These are phyloP conservation scores for Penicillium waksmanii DNA, from an alignment of 495 filamentous ascomycete genomes.

Conservation along the genomic window DNA sequence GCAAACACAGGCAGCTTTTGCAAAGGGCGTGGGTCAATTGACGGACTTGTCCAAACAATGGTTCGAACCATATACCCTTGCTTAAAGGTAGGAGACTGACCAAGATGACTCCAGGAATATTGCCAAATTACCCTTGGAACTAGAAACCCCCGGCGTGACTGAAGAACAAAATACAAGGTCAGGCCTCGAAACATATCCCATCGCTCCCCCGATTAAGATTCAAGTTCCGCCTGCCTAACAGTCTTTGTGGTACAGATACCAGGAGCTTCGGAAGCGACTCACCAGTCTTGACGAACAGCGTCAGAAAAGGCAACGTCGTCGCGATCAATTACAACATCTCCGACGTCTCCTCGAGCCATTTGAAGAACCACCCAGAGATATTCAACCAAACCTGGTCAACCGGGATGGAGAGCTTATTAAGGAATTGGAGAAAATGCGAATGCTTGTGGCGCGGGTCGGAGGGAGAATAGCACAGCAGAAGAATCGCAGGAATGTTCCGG, in stretches of 20 bases:
- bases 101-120: conserved; percentile 43
- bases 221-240: conserved; percentile 34
- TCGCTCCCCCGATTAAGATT: conserved; percentile 16
- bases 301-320: conserved; percentile 53
- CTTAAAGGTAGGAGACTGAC: conserved; percentile 19
- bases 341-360: conserved; percentile 64
- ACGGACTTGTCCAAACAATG: conserved; percentile 52
- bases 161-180: conserved; percentile 41
- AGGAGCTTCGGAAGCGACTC: conserved; percentile 55
- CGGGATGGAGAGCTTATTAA: conserved; percentile 71
- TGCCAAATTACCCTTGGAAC: conserved; percentile 35
- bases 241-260: conserved; percentile 52
- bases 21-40: conserved; percentile 43
- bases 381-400: conserved; percentile 80
- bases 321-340: conserved; percentile 60
- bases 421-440: conserved; percentile 76
- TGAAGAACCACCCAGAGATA: conserved; percentile 52
- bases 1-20: conserved; percentile 41
- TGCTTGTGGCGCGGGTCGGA: conserved; percentile 72
- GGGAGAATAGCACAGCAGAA: conserved; percentile 56
- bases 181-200: conserved; percentile 16
- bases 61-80: conserved; percentile 22
- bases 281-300: conserved; percentile 55
- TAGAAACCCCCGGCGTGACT: conserved; percentile 36
- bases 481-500: conserved; percentile 21